Base-by-base conservation (phyloP, 179 eudicot species). In the Pouteria campechiana region DNA sequence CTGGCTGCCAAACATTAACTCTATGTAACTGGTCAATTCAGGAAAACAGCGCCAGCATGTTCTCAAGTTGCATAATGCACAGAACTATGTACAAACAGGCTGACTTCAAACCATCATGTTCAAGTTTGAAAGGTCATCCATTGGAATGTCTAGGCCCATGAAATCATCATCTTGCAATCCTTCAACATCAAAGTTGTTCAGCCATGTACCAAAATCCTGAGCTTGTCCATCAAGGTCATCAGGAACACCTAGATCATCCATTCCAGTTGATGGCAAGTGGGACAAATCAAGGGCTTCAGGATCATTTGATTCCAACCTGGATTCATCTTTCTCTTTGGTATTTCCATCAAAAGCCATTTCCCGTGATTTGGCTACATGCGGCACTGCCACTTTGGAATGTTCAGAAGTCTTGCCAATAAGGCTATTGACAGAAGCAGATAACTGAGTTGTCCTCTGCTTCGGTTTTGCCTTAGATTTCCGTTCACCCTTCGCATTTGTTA, bases 121-220 rank as follows among this genome's bases (percentile, higher is more conserved):
- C 31, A 80, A 37, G 41, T 73, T 81, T 47, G 90, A 27, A 16
- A 80, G 64, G 63, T 80, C 90, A 70, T 80, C 83, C 90, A 70
- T 80, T 29, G 90, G 90, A 64, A 80, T 76, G 53, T 67, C 78
- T 65, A 80, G 89, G 45, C 70, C 39, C 68, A 61, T 52, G 60
- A 44, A 68, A 48, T 64, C 60, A 22, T 70, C 68, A 58, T 79
- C 84, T 43, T 65, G 80, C n/a, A 76, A 48, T 25, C 64, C 74
- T 14, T 76, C 83, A 32, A 73, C 90, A 34, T 70, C 84, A n/a
- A n/a, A n/a, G 20, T 76, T 70, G 63, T 76, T 80, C 60, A 80
- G 64, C 90, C 90, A 80, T 13, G 90, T 76, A 51, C 67, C 84
- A 50, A 80, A 40, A 44, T 80, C 88, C 46, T 75, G 60, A 48